Base-by-base conservation (phyloP, 2,329 filamentous ascomycete species). In the Capronia epimyces region DNA sequence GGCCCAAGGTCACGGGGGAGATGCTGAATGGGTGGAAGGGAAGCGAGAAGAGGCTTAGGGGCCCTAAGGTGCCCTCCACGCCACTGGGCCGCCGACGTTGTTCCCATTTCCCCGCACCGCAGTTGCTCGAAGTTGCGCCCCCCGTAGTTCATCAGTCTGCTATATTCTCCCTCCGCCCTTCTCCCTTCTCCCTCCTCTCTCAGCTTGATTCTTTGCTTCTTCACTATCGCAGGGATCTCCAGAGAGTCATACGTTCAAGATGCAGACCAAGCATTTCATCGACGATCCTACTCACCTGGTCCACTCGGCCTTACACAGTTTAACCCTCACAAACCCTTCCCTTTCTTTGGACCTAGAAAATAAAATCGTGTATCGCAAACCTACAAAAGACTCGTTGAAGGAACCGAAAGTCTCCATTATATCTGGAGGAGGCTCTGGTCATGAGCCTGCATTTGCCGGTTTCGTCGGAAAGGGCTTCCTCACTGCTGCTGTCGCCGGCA, bases 391-490 rank as follows among this genome's bases (percentile, higher is more conserved):
- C 68, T 68, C 70, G 53, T 59, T 75, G n/a, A 66, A 64, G 24
- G 65, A 70, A 24, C 67, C 75, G 13, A 80, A 87, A 64, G 89
- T 95, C 39, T 87, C 87, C 50, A 77, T 96, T 63, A 77, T 97
- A 60, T 90, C 87, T 1, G 91, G 91, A 57, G 91, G 91, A 59
- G 91, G 91, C 49, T 87, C 84, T 16, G 90, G 90, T 60, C 90
- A 96, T 65, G 90, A 96, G 66, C 90, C 90, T 15, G 86, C 84
- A 3, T 95, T 95, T 66, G 82, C 84, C 1, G 86, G 82, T 52
- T 93, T 90, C 69, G 90, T 96, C 12, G 90, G 90, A 20, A 76
- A 78, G 8, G 90, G 89, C 42, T 73, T 95, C 56, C 80, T 95
- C 15, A 81, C 84, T 25, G 90, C 85, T 42, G 85, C 87, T 1